phyloP scores from a whole-genome alignment of 768 basidiomycete genomes.

The Suillus brevipes region DNA sequence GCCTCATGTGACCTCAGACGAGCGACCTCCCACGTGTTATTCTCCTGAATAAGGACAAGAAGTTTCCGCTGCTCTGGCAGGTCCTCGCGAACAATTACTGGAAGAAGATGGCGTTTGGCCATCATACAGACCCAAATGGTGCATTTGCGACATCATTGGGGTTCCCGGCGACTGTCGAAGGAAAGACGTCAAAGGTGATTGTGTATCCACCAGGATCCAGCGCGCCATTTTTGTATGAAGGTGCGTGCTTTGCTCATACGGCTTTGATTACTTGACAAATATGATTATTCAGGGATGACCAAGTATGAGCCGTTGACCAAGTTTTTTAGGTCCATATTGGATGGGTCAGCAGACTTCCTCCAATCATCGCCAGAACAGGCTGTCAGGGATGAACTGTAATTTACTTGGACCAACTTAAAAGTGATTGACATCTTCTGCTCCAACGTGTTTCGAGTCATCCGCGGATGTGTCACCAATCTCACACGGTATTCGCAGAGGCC shows the following conservation, averaged over 20 bases:
- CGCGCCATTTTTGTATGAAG: constrained; percentile 63
- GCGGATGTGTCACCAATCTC: not conserved
- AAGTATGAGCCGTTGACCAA: constrained; percentile 76
- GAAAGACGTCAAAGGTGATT: constrained; percentile 65
- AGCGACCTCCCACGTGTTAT: constrained; percentile 55
- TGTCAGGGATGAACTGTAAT: constrained; percentile 31
- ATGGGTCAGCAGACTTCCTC: constrained; percentile 62
- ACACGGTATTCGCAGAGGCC: not conserved
- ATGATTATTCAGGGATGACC: constrained; percentile 47
- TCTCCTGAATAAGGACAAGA: constrained; percentile 73
- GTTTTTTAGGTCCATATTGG: constrained; percentile 70
- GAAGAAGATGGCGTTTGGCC: constrained; percentile 60
- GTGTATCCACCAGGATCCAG: constrained; percentile 64
- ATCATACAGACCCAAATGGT: constrained; percentile 67
- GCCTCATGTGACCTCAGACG: constrained; percentile 29
- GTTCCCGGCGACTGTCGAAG: constrained; percentile 49
- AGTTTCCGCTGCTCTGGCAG: constrained; percentile 78
- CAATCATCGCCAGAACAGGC: constrained; percentile 40
- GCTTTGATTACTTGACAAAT: constrained; percentile 3
- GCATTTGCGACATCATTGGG: constrained; percentile 59
- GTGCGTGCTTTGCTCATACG: constrained; percentile 36
- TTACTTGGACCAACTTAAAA: not conserved
- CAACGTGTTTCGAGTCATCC: constrained; percentile 2
- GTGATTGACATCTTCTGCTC: not conserved
- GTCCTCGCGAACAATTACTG: constrained; percentile 73